Conservation (phyloP, 2,329 filamentous ascomycete genomes). For the Aspergillus puulaauensis region DNA sequence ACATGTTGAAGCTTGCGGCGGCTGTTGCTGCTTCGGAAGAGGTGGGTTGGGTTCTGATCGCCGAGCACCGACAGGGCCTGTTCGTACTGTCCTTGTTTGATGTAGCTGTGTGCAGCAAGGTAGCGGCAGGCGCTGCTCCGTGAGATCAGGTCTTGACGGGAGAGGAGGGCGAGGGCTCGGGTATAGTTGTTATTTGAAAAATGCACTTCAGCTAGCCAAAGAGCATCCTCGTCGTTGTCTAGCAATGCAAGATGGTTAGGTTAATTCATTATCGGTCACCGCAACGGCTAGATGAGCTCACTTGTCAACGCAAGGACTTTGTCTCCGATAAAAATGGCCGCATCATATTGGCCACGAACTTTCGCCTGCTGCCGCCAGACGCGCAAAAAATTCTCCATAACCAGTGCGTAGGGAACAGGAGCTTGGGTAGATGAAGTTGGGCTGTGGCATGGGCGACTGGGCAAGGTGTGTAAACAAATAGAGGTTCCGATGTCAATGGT, state of each 20-base stretch:
- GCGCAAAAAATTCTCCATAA: constrained; percentile 89
- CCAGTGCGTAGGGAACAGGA: constrained; percentile 1
- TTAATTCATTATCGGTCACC: background rate
- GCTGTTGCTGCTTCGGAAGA: constrained; percentile 69
- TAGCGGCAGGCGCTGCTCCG: constrained; percentile 88
- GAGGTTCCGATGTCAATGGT: background rate
- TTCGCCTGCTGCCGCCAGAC: constrained; percentile 94
- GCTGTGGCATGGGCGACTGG: constrained; percentile 1
- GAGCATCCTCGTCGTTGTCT: constrained; percentile 93
- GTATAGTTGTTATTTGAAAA: constrained; percentile 95
- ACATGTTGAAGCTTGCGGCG: constrained; percentile 71
- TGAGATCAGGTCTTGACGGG: constrained; percentile 72
- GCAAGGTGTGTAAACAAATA: constrained; percentile 10
- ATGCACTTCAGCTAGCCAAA: constrained; percentile 97
- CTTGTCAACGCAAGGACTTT: constrained; percentile 93
- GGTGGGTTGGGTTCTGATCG: constrained; percentile 88
- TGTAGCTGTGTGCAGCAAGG: constrained; percentile 87
- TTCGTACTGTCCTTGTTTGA: constrained; percentile 87
- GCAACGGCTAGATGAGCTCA: constrained; percentile 47
- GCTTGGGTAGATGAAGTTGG: background rate
- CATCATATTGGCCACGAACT: constrained; percentile 94
- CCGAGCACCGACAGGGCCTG: constrained; percentile 84
- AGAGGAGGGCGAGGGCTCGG: constrained; percentile 81
- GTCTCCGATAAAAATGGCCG: constrained; percentile 95
- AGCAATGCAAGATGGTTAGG: constrained; percentile 3